phyloP scores from a whole-genome alignment of 345 rosid species.

The Aegle marmelos region DNA sequence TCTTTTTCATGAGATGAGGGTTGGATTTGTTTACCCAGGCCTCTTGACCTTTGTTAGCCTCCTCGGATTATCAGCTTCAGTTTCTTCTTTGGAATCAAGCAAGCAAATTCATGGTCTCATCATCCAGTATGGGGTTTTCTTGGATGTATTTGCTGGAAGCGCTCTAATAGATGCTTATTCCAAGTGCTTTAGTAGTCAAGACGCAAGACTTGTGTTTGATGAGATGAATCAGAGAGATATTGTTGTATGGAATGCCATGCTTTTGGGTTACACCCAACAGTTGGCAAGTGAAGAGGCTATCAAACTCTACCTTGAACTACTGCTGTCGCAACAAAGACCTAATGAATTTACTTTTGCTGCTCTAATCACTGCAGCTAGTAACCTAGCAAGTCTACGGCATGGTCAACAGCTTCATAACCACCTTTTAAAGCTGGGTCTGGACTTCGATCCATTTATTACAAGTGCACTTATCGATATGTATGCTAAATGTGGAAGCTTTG shows the following conservation, averaged over 20 bases:
- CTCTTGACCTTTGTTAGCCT: constrained; percentile 74
- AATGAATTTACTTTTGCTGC: constrained; percentile 64
- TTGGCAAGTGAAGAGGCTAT: constrained; percentile 62
- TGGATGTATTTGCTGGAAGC: constrained; percentile 52
- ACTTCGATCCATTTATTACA: constrained; percentile 46
- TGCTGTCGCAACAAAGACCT: constrained; percentile 44
- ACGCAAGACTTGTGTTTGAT: constrained; percentile 62
- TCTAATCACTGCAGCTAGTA: constrained; percentile 59
- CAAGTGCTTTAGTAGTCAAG: constrained; percentile 45
- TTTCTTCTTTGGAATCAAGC: constrained; percentile 45
- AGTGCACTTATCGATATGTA: constrained; percentile 76
- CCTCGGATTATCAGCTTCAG: constrained; percentile 57
- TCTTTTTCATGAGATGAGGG: constrained; percentile 61
- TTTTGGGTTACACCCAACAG: constrained; percentile 61
- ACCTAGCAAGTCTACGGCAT: constrained; percentile 55
- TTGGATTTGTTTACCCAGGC: constrained; percentile 42
- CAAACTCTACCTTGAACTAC: constrained; percentile 47
- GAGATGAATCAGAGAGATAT: constrained; percentile 64
- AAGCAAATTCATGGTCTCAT: constrained; percentile 68
- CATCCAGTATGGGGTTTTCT: constrained; percentile 47
- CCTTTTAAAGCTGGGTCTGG: constrained; percentile 42
- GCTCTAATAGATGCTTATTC: constrained; percentile 68
- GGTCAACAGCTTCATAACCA: constrained; percentile 69
- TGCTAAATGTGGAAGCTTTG: constrained; percentile 70
- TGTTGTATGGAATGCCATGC: constrained; percentile 79